These are phyloP conservation scores for Letharia columbiana DNA, from an alignment of 495 filamentous ascomycete species.

Conservation along the genomic window DNA sequence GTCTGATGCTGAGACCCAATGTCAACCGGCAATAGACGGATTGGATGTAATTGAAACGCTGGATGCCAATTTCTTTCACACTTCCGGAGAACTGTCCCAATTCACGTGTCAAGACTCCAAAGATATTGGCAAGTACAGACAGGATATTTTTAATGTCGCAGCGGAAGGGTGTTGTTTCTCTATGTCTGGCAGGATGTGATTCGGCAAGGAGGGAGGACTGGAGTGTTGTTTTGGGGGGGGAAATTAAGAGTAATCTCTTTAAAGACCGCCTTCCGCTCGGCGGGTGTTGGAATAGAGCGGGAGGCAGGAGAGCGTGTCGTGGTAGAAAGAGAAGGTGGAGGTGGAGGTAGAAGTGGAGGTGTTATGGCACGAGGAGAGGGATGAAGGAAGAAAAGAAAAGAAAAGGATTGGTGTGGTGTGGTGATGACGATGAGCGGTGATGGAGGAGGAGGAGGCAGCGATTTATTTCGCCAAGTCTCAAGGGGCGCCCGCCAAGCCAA, in stretches of 20 bases:
- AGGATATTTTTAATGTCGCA: not conserved
- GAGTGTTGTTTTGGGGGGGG: not conserved
- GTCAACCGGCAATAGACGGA: not conserved
- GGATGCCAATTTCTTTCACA: not conserved
- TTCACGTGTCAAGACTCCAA: not conserved
- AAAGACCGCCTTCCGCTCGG: not conserved
- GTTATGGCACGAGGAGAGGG: not conserved
- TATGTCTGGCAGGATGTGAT: not conserved
- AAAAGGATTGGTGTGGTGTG: not conserved
- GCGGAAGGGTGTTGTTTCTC: not conserved
- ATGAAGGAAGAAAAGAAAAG: not conserved
- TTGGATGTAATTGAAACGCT: not conserved
- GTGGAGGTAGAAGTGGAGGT: not conserved
- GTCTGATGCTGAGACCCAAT: slow-evolving; percentile 1
- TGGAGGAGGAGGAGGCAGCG: not conserved
- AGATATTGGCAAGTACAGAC: not conserved
- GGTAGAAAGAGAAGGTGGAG: not conserved
- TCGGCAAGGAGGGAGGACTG: not conserved
- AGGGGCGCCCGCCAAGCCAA: not conserved
- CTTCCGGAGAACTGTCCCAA: not conserved
- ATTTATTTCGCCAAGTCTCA: too few species aligned
- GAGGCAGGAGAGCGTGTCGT: not conserved
- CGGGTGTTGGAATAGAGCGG: not conserved
- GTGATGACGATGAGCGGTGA: not conserved
- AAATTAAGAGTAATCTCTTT: slow-evolving; percentile 1